Percentiles rank a stretch among this genome's conserved stretches.
Conservation (phyloP, 805 yeast genomes). For the Starmera dryadoides region DNA sequence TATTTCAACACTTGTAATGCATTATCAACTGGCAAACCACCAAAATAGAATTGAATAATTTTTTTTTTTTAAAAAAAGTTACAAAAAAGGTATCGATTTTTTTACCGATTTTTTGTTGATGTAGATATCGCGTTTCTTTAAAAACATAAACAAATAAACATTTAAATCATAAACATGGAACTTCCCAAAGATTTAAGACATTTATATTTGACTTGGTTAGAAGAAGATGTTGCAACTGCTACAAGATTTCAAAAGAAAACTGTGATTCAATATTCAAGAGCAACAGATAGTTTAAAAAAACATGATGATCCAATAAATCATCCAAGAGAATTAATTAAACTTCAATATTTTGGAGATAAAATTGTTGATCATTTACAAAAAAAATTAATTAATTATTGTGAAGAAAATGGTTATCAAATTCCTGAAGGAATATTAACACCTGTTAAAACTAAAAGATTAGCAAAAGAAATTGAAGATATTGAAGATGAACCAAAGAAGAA, state of each 20-base stretch:
- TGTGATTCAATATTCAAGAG: slow-evolving; percentile 46
- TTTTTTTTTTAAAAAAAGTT: too few relatives aligned
- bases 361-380: slow-evolving; percentile 45
- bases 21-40: background rate
- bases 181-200: slow-evolving; percentile 41
- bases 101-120: background rate
- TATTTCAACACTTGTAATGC: slow-evolving; percentile 9
- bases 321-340: slow-evolving; percentile 49
- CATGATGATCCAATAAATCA: slow-evolving; percentile 38
- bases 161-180: slow-evolving; percentile 25
- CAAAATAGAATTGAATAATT: too few relatives aligned
- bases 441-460: slow-evolving; percentile 6
- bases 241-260: slow-evolving; percentile 46
- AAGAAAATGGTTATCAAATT: slow-evolving; percentile 35
- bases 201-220: slow-evolving; percentile 52
- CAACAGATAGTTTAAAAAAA: slow-evolving; percentile 42
- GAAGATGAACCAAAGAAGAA: slow-evolving; percentile 16
- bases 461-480: slow-evolving; percentile 6
- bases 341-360: slow-evolving; percentile 69
- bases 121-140: too few relatives aligned
- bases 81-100: background rate
- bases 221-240: slow-evolving; percentile 39
- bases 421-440: slow-evolving; percentile 31
- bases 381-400: slow-evolving; percentile 47
- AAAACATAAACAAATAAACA: background rate